Percentiles rank a stretch among this genome's conserved stretches.
Conservation (phyloP, 495 filamentous ascomycete genomes). For the Mytilinidion resinicola region DNA sequence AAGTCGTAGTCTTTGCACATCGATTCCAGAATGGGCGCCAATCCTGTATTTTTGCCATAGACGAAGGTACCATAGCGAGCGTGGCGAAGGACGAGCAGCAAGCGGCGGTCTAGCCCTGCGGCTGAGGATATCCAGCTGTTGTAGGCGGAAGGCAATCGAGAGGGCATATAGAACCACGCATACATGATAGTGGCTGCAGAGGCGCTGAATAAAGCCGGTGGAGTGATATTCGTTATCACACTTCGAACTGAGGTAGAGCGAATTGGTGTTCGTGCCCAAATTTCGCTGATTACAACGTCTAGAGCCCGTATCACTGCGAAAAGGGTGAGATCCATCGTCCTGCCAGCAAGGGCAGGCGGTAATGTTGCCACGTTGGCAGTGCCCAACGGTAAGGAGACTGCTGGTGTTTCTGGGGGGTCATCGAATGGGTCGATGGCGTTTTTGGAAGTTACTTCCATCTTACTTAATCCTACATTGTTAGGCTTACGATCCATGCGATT, state of each 20-base stretch:
- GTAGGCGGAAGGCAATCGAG: constrained; percentile 66
- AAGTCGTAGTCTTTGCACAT: constrained; percentile 71
- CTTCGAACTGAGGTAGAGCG: constrained; percentile 15
- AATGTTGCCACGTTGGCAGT: background rate
- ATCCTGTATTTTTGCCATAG: constrained; percentile 75
- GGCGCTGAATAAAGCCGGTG: constrained; percentile 67
- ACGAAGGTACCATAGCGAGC: constrained; percentile 42
- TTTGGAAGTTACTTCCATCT: background rate
- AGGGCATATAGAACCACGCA: constrained; percentile 75
- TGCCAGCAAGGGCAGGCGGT: constrained; percentile 48
- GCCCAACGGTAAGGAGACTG: background rate
- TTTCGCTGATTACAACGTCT: constrained; percentile 60
- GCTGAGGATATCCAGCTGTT: constrained; percentile 78
- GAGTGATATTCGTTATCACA: constrained; percentile 49
- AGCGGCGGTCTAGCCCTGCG: constrained; percentile 70
- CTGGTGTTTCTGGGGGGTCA: constrained; percentile 13
- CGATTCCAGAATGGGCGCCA: constrained; percentile 59
- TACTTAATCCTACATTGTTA: too few species aligned
- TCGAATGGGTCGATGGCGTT: constrained; percentile 6
- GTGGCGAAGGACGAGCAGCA: constrained; percentile 67
- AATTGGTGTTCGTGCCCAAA: constrained; percentile 46
- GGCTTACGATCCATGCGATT: background rate
- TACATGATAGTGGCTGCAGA: constrained; percentile 84
- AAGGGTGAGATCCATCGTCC: constrained; percentile 79
- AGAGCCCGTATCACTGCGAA: constrained; percentile 71